Evolutionary conservation across 2,329 filamentous ascomycete species (phyloP).

Genomic region (Botrytis medusae): DNA sequence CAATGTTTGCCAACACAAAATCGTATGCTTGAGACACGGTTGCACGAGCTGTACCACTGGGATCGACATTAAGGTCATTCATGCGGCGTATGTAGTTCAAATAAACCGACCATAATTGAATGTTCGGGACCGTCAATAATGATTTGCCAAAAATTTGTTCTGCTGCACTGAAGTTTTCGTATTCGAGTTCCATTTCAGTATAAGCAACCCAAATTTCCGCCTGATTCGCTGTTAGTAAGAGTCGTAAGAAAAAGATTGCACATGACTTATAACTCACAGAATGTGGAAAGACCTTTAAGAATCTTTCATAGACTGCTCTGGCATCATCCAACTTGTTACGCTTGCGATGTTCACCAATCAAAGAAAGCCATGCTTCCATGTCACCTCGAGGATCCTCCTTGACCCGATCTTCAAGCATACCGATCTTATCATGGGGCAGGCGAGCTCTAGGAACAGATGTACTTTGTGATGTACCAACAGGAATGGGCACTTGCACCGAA

Average conservation of each 20-base stretch:
- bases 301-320: conserved; percentile 78
- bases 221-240: conserved; percentile 51
- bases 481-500: conserved; percentile 36
- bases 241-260: conserved; percentile 19
- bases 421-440: conserved; percentile 41
- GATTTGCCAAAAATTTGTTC: conserved; percentile 82
- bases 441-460: conserved; percentile 39
- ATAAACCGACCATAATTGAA: conserved; percentile 89
- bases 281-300: conserved; percentile 84
- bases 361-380: conserved; percentile 82
- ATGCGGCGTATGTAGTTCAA: conserved; percentile 91
- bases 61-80: conserved; percentile 82
- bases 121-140: conserved; percentile 75
- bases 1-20: conserved; percentile 85
- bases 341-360: conserved; percentile 82
- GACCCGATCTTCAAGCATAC: conserved; percentile 78
- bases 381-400: conserved; percentile 91
- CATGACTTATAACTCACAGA: conserved; percentile 72
- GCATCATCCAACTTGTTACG: conserved; percentile 81
- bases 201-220: conserved; percentile 90
- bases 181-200: conserved; percentile 82
- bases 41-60: conserved; percentile 71
- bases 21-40: conserved; percentile 87
- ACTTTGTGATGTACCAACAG: conserved; percentile 28
- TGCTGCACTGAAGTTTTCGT: conserved; percentile 77